Conservation (phyloP, 306 rosid genomes). For the Cicer bijugum region DNA sequence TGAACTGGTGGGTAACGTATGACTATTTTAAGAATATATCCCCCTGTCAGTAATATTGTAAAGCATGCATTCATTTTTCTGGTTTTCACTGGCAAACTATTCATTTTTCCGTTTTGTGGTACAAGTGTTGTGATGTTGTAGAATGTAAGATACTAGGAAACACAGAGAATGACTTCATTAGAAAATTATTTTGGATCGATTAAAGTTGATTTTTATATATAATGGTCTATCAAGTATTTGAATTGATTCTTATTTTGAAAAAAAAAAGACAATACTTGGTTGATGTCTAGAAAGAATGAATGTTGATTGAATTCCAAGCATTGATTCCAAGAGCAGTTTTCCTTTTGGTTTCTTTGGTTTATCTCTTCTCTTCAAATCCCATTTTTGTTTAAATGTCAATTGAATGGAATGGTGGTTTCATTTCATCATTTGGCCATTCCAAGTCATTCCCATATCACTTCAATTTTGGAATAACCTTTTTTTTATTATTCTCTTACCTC, state of each 20-base stretch:
- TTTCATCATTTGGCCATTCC: background rate
- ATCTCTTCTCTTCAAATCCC: background rate
- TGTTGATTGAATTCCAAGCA: conserved; percentile 6
- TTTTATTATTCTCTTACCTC: background rate
- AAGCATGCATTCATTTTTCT: conserved; percentile 1
- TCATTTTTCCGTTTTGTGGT: conserved; percentile 21
- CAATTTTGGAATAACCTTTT: conserved; percentile 3
- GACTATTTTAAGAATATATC: background rate
- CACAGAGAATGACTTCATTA: background rate
- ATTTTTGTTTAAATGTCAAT: background rate
- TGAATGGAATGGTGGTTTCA: background rate
- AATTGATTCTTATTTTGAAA: conserved; percentile 9
- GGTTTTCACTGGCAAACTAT: conserved; percentile 29
- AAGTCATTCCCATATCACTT: conserved; percentile 7
- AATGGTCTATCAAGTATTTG: conserved; percentile 6
- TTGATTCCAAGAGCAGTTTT: background rate
- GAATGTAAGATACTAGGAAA: background rate
- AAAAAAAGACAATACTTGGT: background rate
- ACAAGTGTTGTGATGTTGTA: background rate
- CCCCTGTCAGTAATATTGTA: conserved; percentile 4
- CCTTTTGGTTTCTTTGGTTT: background rate
- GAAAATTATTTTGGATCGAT: conserved; percentile 10
- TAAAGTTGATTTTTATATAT: conserved; percentile 10
- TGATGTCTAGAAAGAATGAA: conserved; percentile 16
- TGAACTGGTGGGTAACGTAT: conserved; percentile 62